phyloP scores from a whole-genome alignment of 2,329 filamentous ascomycete species.

The Neonectria hederae region DNA sequence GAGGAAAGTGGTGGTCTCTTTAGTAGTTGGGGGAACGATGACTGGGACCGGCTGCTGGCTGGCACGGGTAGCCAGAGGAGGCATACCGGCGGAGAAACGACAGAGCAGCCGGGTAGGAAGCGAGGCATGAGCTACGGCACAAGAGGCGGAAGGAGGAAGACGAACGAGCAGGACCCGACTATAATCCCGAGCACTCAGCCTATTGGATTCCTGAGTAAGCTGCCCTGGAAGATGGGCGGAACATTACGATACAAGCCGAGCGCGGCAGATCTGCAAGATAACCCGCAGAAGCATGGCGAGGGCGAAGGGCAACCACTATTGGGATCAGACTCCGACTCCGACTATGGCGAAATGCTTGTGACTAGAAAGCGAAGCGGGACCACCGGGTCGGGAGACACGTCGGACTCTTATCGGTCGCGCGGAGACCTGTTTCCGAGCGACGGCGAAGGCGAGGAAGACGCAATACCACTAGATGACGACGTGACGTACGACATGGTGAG shows the following conservation, averaged over 20 bases:
- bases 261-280: slow-evolving; percentile 88
- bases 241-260: slow-evolving; percentile 89
- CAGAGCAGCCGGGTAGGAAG: slow-evolving; percentile 75
- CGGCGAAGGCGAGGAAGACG: slow-evolving; percentile 86
- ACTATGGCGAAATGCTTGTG: slow-evolving; percentile 43
- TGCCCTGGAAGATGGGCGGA: slow-evolving; percentile 87
- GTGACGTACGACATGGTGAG: slow-evolving; percentile 85
- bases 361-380: slow-evolving; percentile 76
- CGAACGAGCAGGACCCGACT: slow-evolving; percentile 77
- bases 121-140: slow-evolving; percentile 92
- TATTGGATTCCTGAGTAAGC: slow-evolving; percentile 82
- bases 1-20: slow-evolving; percentile 67
- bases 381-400: slow-evolving; percentile 80
- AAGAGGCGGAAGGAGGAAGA: slow-evolving; percentile 61
- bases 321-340: slow-evolving; percentile 46
- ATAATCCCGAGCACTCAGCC: slow-evolving; percentile 90
- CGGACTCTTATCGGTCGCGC: slow-evolving; percentile 85
- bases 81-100: slow-evolving; percentile 47
- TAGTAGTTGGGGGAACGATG: slow-evolving; percentile 80
- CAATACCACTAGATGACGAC: slow-evolving; percentile 90
- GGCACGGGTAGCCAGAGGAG: slow-evolving; percentile 66
- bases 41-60: slow-evolving; percentile 84
- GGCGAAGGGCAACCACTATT: slow-evolving; percentile 78
- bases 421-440: slow-evolving; percentile 93
- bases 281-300: slow-evolving; percentile 68